phyloP scores from a whole-genome alignment of 2,329 filamentous ascomycete species.

The Neopestalotiopsis rosae region DNA sequence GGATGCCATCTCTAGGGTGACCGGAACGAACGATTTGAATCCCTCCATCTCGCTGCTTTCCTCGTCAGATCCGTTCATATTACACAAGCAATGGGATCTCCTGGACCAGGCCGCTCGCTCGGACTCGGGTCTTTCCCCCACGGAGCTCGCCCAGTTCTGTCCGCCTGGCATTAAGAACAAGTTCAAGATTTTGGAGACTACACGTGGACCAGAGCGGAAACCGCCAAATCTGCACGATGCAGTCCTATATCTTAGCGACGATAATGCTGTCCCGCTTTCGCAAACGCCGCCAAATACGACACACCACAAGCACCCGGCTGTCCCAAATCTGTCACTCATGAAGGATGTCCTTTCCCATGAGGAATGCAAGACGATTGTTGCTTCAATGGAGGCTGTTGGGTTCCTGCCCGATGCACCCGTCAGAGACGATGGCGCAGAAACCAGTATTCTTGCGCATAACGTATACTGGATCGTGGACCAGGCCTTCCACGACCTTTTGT shows the following conservation, averaged over 20 bases:
- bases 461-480: conserved; percentile 75
- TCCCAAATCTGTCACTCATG: conserved; percentile 66
- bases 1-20: conserved; percentile 68
- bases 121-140: conserved; percentile 59
- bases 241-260: conserved; percentile 65
- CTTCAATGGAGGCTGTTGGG: conserved; percentile 67
- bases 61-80: conserved; percentile 54
- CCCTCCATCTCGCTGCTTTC: conserved; percentile 35
- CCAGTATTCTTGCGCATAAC: conserved; percentile 72
- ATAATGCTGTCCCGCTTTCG: conserved; percentile 61
- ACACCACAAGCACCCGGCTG: conserved; percentile 64
- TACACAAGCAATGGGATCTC: conserved; percentile 67
- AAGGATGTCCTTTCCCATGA: conserved; percentile 62
- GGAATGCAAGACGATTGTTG: conserved; percentile 71
- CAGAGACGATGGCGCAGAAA: conserved; percentile 64
- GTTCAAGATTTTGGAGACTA: conserved; percentile 67
- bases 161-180: conserved; percentile 42
- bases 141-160: conserved; percentile 52
- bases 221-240: conserved; percentile 72
- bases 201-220: conserved; percentile 63
- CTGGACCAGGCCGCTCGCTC: conserved; percentile 44
- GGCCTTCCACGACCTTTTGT: conserved; percentile 66
- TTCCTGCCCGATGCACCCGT: conserved; percentile 73
- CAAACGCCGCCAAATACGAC: conserved; percentile 50
- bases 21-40: conserved; percentile 63